Evolutionary conservation across 805 yeast species (phyloP).

Genomic region (Starmerella powellii): DNA sequence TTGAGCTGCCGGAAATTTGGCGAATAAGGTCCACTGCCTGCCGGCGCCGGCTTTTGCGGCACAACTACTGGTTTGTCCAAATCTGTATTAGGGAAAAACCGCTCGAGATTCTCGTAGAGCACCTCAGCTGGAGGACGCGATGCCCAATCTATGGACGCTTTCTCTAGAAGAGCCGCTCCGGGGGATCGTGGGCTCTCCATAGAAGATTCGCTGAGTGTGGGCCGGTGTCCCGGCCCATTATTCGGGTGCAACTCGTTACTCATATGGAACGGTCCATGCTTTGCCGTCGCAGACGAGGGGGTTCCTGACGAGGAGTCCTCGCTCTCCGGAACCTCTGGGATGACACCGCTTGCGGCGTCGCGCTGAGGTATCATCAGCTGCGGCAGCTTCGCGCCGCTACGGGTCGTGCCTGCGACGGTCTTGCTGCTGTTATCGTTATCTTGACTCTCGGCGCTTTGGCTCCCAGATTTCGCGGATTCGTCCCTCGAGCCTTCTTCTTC

Average conservation of each 20-base stretch:
- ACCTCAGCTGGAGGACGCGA: constrained; percentile 94
- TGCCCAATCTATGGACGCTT: constrained; percentile 37
- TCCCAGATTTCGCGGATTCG: neutral
- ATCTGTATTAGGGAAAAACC: constrained; percentile 84
- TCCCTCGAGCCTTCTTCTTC: no score
- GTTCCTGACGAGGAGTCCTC: constrained; percentile 2
- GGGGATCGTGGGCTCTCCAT: constrained; percentile 14
- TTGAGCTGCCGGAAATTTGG: neutral
- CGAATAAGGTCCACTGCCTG: neutral
- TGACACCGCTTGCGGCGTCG: neutral
- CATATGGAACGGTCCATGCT: no score
- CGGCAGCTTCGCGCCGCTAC: neutral
- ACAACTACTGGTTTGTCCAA: constrained; percentile 75
- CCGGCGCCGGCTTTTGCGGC: constrained; percentile 30
- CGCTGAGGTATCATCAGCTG: constrained; percentile 3
- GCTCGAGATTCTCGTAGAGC: constrained; percentile 79
- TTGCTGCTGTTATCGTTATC: no score
- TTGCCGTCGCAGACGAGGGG: neutral
- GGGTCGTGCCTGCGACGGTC: neutral
- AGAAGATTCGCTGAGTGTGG: constrained; percentile 8
- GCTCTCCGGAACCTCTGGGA: constrained; percentile 4
- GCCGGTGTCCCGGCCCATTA: constrained; percentile 4
- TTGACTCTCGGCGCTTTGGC: no score
- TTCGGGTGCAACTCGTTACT: no score
- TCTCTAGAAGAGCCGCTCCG: constrained; percentile 10